Evolutionary conservation across 1,139 yeast genomes (phyloP), one percentile per base, ranked within the genome.

Genomic region (Meyerozyma elateridarum): DNA sequence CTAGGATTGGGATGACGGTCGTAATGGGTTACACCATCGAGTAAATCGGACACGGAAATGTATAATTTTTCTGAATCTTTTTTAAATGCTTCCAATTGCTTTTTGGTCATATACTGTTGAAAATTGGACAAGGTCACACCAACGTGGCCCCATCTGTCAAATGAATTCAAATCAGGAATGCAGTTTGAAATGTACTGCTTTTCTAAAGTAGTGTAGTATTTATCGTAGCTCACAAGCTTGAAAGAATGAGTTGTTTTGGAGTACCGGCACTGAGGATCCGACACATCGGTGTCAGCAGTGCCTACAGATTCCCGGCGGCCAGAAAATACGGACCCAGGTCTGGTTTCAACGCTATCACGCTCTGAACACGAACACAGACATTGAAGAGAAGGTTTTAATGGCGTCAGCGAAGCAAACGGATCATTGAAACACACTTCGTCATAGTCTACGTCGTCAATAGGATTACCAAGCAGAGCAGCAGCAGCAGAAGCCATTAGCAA

Each of bases 181-280:
- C 73, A 64, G 36, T 59, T 58, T 33, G 61, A 56, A 14, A 66
- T 62, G 42, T 57, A 63, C 38, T 55, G 61, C 35, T 59, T 59
- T 35, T 66, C 72, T 22, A 54, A 39, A 3, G 55, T 39, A 22
- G 56, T 46, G 39, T 54, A 57, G 28, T 33, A 39, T 30, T 44
- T 45, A n/a, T 60, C 64, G 28, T 43, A 42, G 11, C 58, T 51
- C 15, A 41, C 40, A 15, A 61, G 46, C 25, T 48, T 45, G 28
- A 34, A 42, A 8, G 51, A 49, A 28, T 46, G 39, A 15, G 58
- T 39, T n/a, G 37, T 22, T 20, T 38, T 35, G 15, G 32, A 27
- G 24, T 24, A 26, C 22, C 12, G 28, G 17, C 27, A 30, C 11
- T 33, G 21, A 12, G 9, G 29, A 18, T 12, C 30, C 17, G 25